Base-by-base conservation (phyloP, 192 early-diverging fungal species). In the Coemansia guatemalensis region DNA sequence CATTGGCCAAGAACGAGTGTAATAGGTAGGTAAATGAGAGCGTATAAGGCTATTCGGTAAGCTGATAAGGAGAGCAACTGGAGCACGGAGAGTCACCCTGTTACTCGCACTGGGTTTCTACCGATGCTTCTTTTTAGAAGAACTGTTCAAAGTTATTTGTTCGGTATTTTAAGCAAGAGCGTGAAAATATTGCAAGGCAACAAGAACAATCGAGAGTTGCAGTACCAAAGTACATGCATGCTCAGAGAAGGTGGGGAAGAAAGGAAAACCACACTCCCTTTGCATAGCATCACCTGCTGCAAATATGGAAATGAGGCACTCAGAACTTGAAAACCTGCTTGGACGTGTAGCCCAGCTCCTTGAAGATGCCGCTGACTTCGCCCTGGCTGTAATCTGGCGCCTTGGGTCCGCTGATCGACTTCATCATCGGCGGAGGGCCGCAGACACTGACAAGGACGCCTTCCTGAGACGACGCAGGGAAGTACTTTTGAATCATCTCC, bases 301-400 rank as follows among this genome's bases (percentile, higher is more conserved):
- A 59, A 26, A 29, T 29, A 7, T 54, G 25, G 1, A 39, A n/a
- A 50, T 22, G 48, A 29, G 32, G 24, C 24, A 29, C 11, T 71
- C 60, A 93, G 63, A 92, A 92, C 80, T 93, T 93, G 74, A 89
- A 90, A n/a, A 95, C 92, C 62, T 93, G 83, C 18, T 84, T 61
- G 7, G 84, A 75, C 30, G 80, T 82, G 73, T 88, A 89, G 11
- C 92, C 90, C 53, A 92, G 74, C 72, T 89, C 83, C 85, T 90
- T 88, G 39, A 98, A 82, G n/a, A 93, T 77, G 51, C 96, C 96
- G 23, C 73, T 76, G 47, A 98, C 68, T 22, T 87, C 84, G 32
- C 96, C 96, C 77, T 96, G 96, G 23, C 85, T 86, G 58, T 76
- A 90, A 73, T 94, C 90, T 27, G 83, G 83, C 7, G 85, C 88